Evolutionary conservation across 1,139 yeast genomes (phyloP).

Genomic region (Geotrichum candidum): DNA sequence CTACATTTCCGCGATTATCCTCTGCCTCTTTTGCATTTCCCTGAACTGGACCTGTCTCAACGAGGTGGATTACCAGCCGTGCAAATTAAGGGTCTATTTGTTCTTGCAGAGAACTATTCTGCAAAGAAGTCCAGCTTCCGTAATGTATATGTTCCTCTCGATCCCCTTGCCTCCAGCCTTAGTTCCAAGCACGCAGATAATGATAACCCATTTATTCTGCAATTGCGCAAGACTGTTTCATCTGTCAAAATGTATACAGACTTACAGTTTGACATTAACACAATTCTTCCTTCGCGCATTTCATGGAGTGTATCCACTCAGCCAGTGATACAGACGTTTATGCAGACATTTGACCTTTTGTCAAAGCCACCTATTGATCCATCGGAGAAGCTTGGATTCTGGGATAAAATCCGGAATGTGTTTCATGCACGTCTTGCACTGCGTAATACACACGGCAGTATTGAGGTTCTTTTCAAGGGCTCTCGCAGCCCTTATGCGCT

Average conservation of each 20-base stretch:
- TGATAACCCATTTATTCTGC: slow-evolving; percentile 16
- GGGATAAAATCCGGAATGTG: slow-evolving; percentile 60
- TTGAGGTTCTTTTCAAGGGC: slow-evolving; percentile 53
- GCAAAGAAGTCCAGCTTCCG: slow-evolving; percentile 49
- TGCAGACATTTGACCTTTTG: slow-evolving; percentile 73
- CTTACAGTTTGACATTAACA: slow-evolving; percentile 50
- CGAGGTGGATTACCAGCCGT: slow-evolving; percentile 27
- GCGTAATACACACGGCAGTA: slow-evolving; percentile 48
- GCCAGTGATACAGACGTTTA: slow-evolving; percentile 76
- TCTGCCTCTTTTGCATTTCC: slow-evolving; percentile 46
- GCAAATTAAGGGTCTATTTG: slow-evolving; percentile 44
- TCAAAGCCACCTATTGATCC: slow-evolving; percentile 82
- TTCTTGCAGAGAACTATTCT: slow-evolving; percentile 50
- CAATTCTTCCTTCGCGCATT: slow-evolving; percentile 58
- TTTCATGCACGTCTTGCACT: slow-evolving; percentile 51
- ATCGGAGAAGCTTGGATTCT: slow-evolving; percentile 73
- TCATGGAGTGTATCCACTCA: slow-evolving; percentile 84
- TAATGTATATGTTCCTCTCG: slow-evolving; percentile 56
- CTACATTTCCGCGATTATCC: slow-evolving; percentile 64
- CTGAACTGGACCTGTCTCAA: slow-evolving; percentile 37
- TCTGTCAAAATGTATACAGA: slow-evolving; percentile 68
- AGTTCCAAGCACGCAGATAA: slow-evolving; percentile 31
- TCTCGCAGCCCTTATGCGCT: slow-evolving; percentile 70
- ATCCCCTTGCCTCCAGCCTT: slow-evolving; percentile 40
- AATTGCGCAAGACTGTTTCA: slow-evolving; percentile 68